Base-by-base conservation (phyloP, 441 rosid genomes). In the Pelargonium cotyledonis region DNA sequence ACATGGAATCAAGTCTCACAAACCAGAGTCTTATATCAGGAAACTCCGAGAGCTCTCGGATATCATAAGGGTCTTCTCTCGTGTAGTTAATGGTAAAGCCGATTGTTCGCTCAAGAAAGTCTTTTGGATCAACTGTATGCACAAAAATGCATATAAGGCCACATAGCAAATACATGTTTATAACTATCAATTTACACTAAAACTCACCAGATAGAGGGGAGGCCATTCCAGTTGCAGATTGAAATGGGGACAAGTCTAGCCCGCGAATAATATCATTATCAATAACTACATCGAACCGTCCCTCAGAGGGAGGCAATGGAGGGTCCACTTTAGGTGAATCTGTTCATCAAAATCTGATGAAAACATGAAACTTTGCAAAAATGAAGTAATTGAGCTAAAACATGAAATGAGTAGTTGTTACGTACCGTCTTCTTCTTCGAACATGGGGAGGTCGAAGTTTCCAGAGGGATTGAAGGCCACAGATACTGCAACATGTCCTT, bases 21-120 rank as follows among this genome's bases (percentile, higher is more conserved):
- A 93, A 93, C 98, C 96, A 93, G 3, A 90, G 80, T 72, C 98
- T 88, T 72, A 89, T 75, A 35, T 93, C 98, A 0, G 96, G 96
- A 58, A 78, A 85, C 67, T 93, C 98, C 31, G 96, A 90, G 21
- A 90, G 77, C 68, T 93, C 98, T 55, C 97, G 78, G 0, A 85
- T 91, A 66, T 93, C 96, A 10, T 67, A 58, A 0, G 85, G 83
- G 60, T 93, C 95, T 66, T 85, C 95, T 84, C 89, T 85, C 0
- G 40, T 75, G 73, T 90, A 90, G 44, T 86, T 82, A 12, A 90
- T 86, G 9, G 81, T 86, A 73, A 93, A 93, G 5, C 98, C 97
- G 21, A 90, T 86, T 53, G 78, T 86, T 7, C 83, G 80, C 47
- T 86, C 92, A 43, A 93, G 74, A 81, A 75, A 93, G 53, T 63